Evolutionary conservation across 2,329 filamentous ascomycete genomes (phyloP).

Genomic region (Xylariomycetidae sp.): DNA sequence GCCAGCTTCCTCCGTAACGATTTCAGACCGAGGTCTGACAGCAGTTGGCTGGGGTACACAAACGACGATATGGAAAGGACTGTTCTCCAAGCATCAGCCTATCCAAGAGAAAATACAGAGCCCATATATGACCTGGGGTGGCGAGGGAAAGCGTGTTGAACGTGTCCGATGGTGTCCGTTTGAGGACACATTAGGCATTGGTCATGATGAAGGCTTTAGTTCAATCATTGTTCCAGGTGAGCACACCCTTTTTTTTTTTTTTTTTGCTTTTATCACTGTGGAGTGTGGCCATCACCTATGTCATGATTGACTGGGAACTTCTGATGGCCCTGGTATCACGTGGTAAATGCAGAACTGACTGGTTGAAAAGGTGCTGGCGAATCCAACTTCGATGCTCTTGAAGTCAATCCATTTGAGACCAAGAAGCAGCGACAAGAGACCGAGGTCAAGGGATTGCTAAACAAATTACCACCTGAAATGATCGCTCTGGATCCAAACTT

Average conservation of each 20-base stretch:
- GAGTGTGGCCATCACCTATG: too few species aligned
- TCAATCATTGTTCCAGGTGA: conserved; percentile 89
- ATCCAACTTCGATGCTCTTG: conserved; percentile 90
- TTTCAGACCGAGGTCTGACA: conserved; percentile 83
- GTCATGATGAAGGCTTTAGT: conserved; percentile 81
- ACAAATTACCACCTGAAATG: conserved; percentile 96
- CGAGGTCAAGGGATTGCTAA: conserved; percentile 84
- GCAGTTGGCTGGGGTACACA: conserved; percentile 90
- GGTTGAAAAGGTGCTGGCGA: too few species aligned
- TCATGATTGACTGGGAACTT: too few species aligned
- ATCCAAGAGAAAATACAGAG: conserved; percentile 77
- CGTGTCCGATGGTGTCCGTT: conserved; percentile 88
- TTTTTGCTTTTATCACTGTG: too few species aligned
- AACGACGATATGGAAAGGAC: conserved; percentile 83
- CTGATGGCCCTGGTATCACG: too few species aligned
- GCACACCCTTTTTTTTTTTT: too few species aligned
- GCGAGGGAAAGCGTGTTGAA: conserved; percentile 76
- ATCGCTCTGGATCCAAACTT: conserved; percentile 92
- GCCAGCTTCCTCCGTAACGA: conserved; percentile 77
- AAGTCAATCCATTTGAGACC: conserved; percentile 93
- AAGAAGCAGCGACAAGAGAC: conserved; percentile 86
- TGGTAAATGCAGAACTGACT: too few species aligned
- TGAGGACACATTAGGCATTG: conserved; percentile 85
- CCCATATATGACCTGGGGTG: conserved; percentile 92
- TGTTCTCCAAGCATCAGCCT: conserved; percentile 69